These are phyloP conservation scores for Nitzschia sp. DNA, from an alignment of 108 stramenopile species.

Conservation along the genomic window DNA sequence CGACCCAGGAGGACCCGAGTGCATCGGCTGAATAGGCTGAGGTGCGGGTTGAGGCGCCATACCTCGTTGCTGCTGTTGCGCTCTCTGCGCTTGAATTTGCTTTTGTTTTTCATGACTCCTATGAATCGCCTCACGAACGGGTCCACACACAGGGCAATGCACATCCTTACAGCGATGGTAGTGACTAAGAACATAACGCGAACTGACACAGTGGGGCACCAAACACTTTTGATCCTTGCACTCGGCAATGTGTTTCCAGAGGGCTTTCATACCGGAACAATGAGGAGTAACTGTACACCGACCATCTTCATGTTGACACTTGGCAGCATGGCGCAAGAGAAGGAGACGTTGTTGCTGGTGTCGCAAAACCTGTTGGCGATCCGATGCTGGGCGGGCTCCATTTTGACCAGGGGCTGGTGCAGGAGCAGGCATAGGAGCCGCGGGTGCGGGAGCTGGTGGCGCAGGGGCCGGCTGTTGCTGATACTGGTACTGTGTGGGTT, in stretches of 20 bases:
- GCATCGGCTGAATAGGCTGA: constrained; percentile 32
- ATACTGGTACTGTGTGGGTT: constrained; percentile 40
- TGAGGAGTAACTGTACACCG: constrained; percentile 95
- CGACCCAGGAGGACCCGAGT: constrained; percentile 7
- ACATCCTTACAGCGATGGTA: constrained; percentile 97
- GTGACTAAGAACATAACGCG: constrained; percentile 97
- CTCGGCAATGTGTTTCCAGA: constrained; percentile 98
- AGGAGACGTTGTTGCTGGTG: constrained; percentile 99
- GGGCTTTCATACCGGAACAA: constrained; percentile 96
- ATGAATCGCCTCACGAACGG: constrained; percentile 97
- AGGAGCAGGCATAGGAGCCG: constrained; percentile 31
- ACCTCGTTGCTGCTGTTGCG: constrained; percentile 54
- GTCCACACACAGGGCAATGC: constrained; percentile 97
- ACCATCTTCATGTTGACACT: constrained; percentile 94
- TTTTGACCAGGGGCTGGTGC: constrained; percentile 38
- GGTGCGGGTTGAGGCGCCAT: constrained; percentile 19
- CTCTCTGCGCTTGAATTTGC: constrained; percentile 86
- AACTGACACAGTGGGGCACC: constrained; percentile 96
- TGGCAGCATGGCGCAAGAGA: constrained; percentile 96
- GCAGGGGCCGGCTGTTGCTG: constrained; percentile 36
- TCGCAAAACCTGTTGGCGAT: constrained; percentile 92
- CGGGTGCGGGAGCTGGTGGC: constrained; percentile 25
- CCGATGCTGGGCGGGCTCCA: constrained; percentile 56
- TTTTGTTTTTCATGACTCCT: constrained; percentile 92
- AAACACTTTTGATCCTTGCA: constrained; percentile 97